Conservation (phyloP, 768 basidiomycete genomes). For the Mrakia blollopis region DNA sequence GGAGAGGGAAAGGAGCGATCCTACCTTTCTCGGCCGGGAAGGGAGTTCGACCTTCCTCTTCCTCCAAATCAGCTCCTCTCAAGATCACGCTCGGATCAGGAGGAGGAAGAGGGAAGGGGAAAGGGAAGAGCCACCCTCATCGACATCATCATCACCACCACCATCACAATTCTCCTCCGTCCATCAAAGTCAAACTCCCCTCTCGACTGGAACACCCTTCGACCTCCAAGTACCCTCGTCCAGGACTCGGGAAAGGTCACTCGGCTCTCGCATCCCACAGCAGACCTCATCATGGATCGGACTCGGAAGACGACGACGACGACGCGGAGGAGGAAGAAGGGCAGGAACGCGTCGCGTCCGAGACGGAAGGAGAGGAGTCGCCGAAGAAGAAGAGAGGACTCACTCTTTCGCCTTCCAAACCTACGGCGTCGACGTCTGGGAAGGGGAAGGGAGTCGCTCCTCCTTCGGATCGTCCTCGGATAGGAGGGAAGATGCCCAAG, state of each 20-base stretch:
- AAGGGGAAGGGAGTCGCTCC: background rate
- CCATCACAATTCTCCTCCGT: background rate
- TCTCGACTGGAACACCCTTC: background rate
- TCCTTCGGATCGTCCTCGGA: background rate
- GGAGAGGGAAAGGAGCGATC: constrained; percentile 11
- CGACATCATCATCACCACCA: background rate
- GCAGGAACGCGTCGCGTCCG: background rate
- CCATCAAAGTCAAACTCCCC: background rate
- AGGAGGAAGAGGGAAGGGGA: constrained; percentile 4
- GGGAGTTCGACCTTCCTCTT: background rate
- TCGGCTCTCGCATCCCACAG: background rate
- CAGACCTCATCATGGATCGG: background rate
- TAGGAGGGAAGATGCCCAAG: constrained; percentile 10
- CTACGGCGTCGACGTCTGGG: background rate
- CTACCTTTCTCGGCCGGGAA: constrained; percentile 1
- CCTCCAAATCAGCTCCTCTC: background rate
- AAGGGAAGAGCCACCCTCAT: background rate
- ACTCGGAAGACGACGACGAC: background rate
- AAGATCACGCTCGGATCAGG: background rate
- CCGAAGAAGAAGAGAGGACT: background rate
- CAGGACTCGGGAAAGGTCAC: background rate
- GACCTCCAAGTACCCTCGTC: constrained; percentile 15
- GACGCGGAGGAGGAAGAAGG: background rate
- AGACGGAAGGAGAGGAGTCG: constrained; percentile 7
- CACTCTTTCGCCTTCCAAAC: background rate